Evolutionary conservation across 2,329 filamentous ascomycete genomes (phyloP), one percentile per base, ranked within the genome.

Genomic region (Clonostachys sp.): DNA sequence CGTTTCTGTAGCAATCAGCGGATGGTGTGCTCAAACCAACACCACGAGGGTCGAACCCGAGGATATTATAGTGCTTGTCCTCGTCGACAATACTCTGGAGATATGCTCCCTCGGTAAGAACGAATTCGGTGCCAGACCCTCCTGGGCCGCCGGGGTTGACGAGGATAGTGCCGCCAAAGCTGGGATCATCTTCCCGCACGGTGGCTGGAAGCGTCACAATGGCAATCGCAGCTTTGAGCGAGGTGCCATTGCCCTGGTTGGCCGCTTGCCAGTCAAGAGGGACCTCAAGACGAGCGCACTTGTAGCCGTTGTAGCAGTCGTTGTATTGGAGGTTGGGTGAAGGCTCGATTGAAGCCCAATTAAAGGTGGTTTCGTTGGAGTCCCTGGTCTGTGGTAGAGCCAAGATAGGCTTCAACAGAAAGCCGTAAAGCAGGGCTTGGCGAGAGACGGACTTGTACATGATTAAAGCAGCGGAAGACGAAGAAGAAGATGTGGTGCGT

Each of bases 71-170:
- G 49, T 70, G 66, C 6, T 57, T 59, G 24, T 49, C 52, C 13
- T 57, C 59, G 5, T 56, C 55, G 8, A 46, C 55, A 30, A 55
- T 48, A 33, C 46, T 34, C 41, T 64, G 70, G 12, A 72, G 48
- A n/a, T 45, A 17, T 3, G 42, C 48, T n/a, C 61, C 70, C 4
- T 24, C 38, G 2, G 5, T 4, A 7, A 63, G 53, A 6, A 66
- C 34, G 12, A 64, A 52, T 0, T 34, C 36, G 4, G 72, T 61
- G 13, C 73, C 72, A 1, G 67, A 69, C 16, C 59, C 65, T 24
- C 72, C 68, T 0, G 72, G 72, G 0, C 73, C 73, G 41, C 73
- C 73, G 0, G 71, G 72, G 58, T 74, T 74, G 43, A 58, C 55
- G 52, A 75, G 60, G 41, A 75, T 58, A 44, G 71, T 60, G 18